Percentiles rank a stretch among this genome's conserved stretches.
phyloP scores from a whole-genome alignment of 805 yeast genomes.

The Clavispora fructus region DNA sequence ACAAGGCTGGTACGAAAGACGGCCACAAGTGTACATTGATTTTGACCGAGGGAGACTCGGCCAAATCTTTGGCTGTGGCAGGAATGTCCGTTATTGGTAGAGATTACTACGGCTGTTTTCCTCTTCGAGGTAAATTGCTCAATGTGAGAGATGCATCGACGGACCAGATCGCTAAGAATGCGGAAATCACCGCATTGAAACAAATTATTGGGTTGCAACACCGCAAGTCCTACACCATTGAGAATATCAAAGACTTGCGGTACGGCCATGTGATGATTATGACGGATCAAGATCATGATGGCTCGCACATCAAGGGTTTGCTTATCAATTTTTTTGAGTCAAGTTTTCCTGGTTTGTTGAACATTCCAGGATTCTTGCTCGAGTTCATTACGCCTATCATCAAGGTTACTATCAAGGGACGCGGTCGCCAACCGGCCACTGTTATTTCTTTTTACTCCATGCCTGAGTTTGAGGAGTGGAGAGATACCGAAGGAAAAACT shows the following conservation, averaged over 20 bases:
- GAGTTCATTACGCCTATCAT: slow-evolving; percentile 97
- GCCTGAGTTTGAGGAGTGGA: slow-evolving; percentile 96
- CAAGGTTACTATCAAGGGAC: slow-evolving; percentile 67
- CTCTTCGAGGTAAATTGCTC: slow-evolving; percentile 88
- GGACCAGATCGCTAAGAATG: slow-evolving; percentile 90
- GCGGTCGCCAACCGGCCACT: slow-evolving; percentile 47
- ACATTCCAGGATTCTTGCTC: slow-evolving; percentile 83
- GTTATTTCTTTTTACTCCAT: slow-evolving; percentile 79
- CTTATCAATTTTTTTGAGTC: slow-evolving; percentile 89
- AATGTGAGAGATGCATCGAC: slow-evolving; percentile 96
- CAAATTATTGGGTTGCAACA: slow-evolving; percentile 95
- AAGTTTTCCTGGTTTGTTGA: slow-evolving; percentile 88
- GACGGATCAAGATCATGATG: slow-evolving; percentile 99
- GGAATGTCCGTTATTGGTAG: slow-evolving; percentile 95
- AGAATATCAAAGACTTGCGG: slow-evolving; percentile 66
- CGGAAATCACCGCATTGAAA: slow-evolving; percentile 91
- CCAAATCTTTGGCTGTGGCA: slow-evolving; percentile 83
- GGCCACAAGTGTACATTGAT: slow-evolving; percentile 90
- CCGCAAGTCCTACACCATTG: slow-evolving; percentile 63
- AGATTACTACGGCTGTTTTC: slow-evolving; percentile 92
- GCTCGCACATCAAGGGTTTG: slow-evolving; percentile 94
- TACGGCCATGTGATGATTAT: slow-evolving; percentile 97
- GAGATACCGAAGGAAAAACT: slow-evolving; percentile 69
- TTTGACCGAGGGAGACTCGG: slow-evolving; percentile 96
- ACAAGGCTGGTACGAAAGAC: slow-evolving; percentile 90